phyloP scores from a whole-genome alignment of 2,329 filamentous ascomycete genomes.

The Phaeosphaeria sp. region DNA sequence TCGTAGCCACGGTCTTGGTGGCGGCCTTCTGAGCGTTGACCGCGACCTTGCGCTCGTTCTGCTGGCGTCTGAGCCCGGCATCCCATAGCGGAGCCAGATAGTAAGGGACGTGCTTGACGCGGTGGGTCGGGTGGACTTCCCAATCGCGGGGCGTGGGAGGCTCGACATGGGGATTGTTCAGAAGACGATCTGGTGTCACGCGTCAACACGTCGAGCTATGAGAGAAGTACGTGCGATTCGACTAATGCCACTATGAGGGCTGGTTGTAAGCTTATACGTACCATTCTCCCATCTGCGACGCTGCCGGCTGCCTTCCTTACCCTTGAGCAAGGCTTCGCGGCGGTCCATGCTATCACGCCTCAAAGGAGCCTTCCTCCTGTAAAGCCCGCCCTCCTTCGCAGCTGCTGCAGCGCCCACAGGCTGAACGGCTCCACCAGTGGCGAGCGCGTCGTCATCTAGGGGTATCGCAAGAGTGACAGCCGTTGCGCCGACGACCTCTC shows the following conservation, averaged over 20 bases:
- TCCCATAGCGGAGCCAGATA: constrained; percentile 66
- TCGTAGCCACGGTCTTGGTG: constrained; percentile 45
- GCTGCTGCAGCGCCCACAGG: constrained; percentile 36
- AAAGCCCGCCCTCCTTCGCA: constrained; percentile 54
- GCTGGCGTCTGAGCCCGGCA: constrained; percentile 55
- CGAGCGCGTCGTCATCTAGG: constrained; percentile 63
- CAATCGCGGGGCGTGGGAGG: constrained; percentile 85
- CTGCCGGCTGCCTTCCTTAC: constrained; percentile 82
- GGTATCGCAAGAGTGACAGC: constrained; percentile 75
- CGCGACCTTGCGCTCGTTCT: constrained; percentile 52
- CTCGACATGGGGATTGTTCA: constrained; percentile 84
- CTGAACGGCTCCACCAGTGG: constrained; percentile 23
- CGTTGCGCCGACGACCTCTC: constrained; percentile 56
- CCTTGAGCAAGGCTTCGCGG: constrained; percentile 81
- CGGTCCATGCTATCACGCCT: constrained; percentile 68
- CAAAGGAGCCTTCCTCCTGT: constrained; percentile 61
- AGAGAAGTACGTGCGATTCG: neutral
- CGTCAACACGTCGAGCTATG: neutral
- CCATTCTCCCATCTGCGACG: constrained; percentile 95
- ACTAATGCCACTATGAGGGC: neutral
- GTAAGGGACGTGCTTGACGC: constrained; percentile 81
- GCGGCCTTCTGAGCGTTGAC: constrained; percentile 42
- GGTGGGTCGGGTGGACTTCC: constrained; percentile 81
- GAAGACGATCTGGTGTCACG: constrained; percentile 71
- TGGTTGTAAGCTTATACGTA: constrained; percentile 48